Conservation (phyloP, 2,329 filamentous ascomycete species). For the Ceratocystis alfenasii region DNA sequence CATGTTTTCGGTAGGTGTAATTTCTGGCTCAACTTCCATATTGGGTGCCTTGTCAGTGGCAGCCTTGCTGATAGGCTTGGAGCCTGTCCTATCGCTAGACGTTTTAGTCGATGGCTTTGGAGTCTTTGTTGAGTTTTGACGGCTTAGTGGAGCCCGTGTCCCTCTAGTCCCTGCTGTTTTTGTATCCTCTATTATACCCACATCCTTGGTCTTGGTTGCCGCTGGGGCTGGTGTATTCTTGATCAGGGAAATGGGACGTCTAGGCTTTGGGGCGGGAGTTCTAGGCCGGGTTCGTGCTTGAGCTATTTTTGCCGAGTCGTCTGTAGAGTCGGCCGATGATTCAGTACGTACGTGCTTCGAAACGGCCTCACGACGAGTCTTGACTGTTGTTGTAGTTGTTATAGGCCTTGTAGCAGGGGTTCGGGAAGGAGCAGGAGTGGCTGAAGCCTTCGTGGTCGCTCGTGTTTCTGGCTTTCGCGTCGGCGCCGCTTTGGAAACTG, state of each 20-base stretch:
- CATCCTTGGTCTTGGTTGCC: background rate
- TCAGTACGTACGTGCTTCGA: background rate
- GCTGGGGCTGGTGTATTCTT: conserved; percentile 18
- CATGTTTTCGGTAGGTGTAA: background rate
- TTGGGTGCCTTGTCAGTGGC: background rate
- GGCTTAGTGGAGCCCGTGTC: conserved; percentile 4
- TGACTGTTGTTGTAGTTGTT: conserved; percentile 15
- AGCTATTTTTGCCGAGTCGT: conserved; percentile 11
- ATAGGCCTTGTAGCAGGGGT: conserved; percentile 1
- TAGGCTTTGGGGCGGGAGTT: conserved; percentile 18
- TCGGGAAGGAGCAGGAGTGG: background rate
- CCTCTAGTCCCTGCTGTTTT: conserved; percentile 1
- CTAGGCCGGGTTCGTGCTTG: conserved; percentile 17
- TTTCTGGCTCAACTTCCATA: background rate
- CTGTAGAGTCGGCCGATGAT: conserved; percentile 1
- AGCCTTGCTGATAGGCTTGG: background rate
- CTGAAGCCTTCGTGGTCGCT: background rate
- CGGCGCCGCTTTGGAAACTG: background rate
- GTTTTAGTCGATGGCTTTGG: background rate
- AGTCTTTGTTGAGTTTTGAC: conserved; percentile 14
- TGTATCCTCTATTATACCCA: background rate
- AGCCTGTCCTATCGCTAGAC: background rate
- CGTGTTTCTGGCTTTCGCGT: conserved; percentile 5
- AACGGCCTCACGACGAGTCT: conserved; percentile 14
- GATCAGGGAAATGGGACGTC: conserved; percentile 18